Conservation (phyloP, 768 basidiomycete species). For the Suillus subalutaceus region DNA sequence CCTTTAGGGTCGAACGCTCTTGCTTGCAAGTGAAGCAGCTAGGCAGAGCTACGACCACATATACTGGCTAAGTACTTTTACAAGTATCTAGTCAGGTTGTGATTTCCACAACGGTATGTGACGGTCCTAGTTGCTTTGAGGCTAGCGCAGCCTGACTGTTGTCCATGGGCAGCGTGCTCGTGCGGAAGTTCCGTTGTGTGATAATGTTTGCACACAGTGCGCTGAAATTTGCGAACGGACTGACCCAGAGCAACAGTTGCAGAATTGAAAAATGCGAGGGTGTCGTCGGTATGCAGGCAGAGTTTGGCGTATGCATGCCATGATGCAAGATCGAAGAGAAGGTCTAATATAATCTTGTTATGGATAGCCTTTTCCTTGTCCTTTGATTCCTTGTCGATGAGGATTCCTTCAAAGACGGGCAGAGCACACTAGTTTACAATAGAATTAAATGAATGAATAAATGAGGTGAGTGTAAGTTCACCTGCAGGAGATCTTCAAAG, state of each 20-base stretch:
- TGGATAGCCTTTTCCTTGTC: conserved; percentile 20
- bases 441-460: neutral
- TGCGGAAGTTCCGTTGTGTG: conserved; percentile 33
- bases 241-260: conserved; percentile 19
- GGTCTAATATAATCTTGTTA: conserved; percentile 22
- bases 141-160: conserved; percentile 13
- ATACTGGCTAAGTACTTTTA: no score
- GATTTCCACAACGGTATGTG: no score
- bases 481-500: conserved; percentile 13
- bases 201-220: conserved; percentile 23
- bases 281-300: conserved; percentile 31
- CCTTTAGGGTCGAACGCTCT: no score
- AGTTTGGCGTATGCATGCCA: conserved; percentile 43
- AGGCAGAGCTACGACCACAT: no score
- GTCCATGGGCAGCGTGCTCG: conserved; percentile 29
- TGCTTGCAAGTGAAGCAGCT: no score
- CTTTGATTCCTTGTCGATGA: no score
- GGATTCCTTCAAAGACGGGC: conserved; percentile 38
- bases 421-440: conserved; percentile 31
- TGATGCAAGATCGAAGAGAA: conserved; percentile 31
- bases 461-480: neutral
- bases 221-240: conserved; percentile 25
- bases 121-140: no score
- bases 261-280: conserved; percentile 22
- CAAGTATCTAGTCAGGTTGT: no score